Conservation (phyloP, 164 flowering plant species). For the Euptelea pleiosperma region DNA sequence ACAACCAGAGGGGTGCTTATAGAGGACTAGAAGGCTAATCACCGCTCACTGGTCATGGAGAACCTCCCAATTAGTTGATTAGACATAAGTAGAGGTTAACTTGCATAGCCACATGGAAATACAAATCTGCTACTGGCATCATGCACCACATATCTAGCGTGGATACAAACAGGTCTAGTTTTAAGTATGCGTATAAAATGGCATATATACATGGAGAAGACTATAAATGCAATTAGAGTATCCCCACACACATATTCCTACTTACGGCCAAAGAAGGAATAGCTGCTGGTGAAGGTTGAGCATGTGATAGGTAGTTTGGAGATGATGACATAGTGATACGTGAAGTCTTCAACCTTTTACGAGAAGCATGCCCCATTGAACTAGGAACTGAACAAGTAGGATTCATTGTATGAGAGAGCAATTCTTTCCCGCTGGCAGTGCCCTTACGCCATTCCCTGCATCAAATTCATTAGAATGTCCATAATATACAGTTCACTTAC, state of each 20-base stretch:
- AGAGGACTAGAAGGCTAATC: no score
- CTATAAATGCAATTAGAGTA: not conserved
- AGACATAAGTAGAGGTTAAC: no score
- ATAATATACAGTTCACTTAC: not conserved
- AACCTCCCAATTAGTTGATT: no score
- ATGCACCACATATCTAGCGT: not conserved
- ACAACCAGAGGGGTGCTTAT: no score
- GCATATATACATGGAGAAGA: no score
- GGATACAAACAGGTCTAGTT: constrained; percentile 1
- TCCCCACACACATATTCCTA: not conserved
- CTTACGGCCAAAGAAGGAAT: constrained; percentile 23
- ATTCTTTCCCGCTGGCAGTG: constrained; percentile 8
- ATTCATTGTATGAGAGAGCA: constrained; percentile 4
- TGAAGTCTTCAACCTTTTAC: constrained; percentile 20
- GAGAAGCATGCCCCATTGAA: constrained; percentile 5
- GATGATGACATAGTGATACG: constrained; percentile 7
- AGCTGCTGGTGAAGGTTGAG: constrained; percentile 23
- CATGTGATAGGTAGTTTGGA: constrained; percentile 12
- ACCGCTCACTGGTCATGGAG: no score
- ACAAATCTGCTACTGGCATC: no score
- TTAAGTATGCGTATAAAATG: no score
- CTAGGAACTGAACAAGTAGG: constrained; percentile 7
- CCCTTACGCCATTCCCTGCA: constrained; percentile 30
- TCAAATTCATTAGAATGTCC: constrained; percentile 4
- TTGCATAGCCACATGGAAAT: no score